Base-by-base conservation (phyloP, 768 basidiomycete species). In the Mycena leptocephala region DNA sequence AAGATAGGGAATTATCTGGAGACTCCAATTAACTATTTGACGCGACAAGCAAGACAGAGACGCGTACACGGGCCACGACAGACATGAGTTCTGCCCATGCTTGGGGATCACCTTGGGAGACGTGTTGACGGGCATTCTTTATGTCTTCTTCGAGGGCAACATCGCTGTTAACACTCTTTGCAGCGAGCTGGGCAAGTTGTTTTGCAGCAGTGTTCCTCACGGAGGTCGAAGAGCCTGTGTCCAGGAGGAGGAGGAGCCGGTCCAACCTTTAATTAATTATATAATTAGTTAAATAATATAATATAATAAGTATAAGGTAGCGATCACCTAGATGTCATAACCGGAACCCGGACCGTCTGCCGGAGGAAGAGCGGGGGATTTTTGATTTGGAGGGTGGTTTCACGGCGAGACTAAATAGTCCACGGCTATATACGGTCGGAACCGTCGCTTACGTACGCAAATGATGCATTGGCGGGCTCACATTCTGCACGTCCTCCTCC, bases 131-230 rank as follows among this genome's bases (percentile, higher is more conserved):
- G 69, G 81, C 87, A 39, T 90, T 86, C 83, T 95, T 95, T 79
- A 94, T 85, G 83, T 95, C 93, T 75, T 96, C 95, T 80, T 95
- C 94, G 78, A 93, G 86, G n/a, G 92, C 88, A 66, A 95, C 94
- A 88, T 96, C 95, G 81, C 90, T 93, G 71, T 93, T 92, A 73
- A 98, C 94, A 78, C 93, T 93, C 85, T 96, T 94, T 24, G 92
- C 94, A 0, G 97, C 97, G 66, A 99, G 89, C 77, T 97, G 96
- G 0, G 97, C 97, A 56, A 99, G 89, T 83, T 99, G 98, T 81
- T 96, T 97, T 6, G 97, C 97, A 0, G 98, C 98, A n/a, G 98
- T 98, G 76, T 93, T 93, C 82, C 97, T 92, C 78, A 99, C 94
- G 63, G 95, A 94, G 51, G 91, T 86, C 4, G 97, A 97, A 16